Base-by-base conservation (phyloP, 2,329 filamentous ascomycete species). In the Daldinia sp. region DNA sequence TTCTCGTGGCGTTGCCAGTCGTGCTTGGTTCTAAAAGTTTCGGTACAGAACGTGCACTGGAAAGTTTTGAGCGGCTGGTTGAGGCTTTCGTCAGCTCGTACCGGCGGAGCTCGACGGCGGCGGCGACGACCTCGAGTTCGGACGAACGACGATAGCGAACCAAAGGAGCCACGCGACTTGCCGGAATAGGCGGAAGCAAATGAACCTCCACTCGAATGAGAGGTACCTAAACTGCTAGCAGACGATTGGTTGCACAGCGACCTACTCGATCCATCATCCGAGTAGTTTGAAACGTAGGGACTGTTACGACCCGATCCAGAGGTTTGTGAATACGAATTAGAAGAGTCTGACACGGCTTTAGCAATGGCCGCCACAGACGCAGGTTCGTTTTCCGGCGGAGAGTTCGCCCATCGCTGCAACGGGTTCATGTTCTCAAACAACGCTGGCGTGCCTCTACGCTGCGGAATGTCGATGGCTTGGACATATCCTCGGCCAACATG, bases 1-100 rank as follows among this genome's bases (percentile, higher is more conserved):
- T 89, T 89, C 71, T 92, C 89, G 73, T 92, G 89, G 61, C 89
- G 80, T 70, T 89, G 86, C 87, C 87, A 90, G 74, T 90, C 87
- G 70, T 90, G 86, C 73, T 90, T 90, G 3, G 87, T 89, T 67
- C 86, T 80, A 75, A 89, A 90, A 0, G 85, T 87, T 67, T 89
- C 86, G 5, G 87, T 89, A 74, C 87, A 90, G 79, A 90, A 90
- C 64, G 87, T 90, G 74, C 87, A 90, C 74, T 89, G 87, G 74
- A 84, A 88, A 1, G 84, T 85, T 70, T 85, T 86, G 60, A 83
- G 77, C 2, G 82, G 83, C 3, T 77, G 76, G 9, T 70, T 68
- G 1, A 83, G 74, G 6, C 72, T 74, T 11, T 81, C 79, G 1
- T 79, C 77, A 1, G 66, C 66, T 10, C 72, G 71, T 66, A 78